Percentiles rank a stretch among this genome's conserved stretches.
Conservation (phyloP, 257 asterid genomes). For the Fraxinus anomala region DNA sequence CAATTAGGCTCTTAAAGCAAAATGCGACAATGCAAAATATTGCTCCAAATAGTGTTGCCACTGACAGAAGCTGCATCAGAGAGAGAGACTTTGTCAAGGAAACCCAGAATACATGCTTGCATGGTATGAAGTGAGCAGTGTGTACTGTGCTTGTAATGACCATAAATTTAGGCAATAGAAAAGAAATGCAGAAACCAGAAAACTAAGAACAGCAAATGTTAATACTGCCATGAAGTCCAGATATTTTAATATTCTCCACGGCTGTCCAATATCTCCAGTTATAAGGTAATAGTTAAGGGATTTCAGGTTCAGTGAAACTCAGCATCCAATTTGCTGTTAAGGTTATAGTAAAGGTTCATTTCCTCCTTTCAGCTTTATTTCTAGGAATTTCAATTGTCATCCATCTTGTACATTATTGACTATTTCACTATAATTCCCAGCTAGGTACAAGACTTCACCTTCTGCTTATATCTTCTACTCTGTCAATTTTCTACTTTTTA, state of each 20-base stretch:
- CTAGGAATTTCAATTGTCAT: background rate
- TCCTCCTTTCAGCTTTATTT: background rate
- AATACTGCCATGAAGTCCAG: too few relatives aligned
- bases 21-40: conserved; percentile 80
- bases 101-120: background rate
- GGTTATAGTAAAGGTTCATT: background rate
- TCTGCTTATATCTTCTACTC: too few relatives aligned
- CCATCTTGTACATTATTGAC: background rate
- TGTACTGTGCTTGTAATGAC: background rate
- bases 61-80: conserved; percentile 70
- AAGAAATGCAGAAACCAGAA: too few relatives aligned
- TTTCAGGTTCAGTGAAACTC: too few relatives aligned
- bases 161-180: too few relatives aligned
- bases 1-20: conserved; percentile 70
- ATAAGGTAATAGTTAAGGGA: background rate
- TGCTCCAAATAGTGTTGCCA: conserved; percentile 66
- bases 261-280: background rate
- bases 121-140: background rate
- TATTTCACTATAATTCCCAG: background rate
- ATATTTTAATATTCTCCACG: background rate
- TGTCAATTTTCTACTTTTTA: too few relatives aligned
- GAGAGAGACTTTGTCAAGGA: background rate
- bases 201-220: too few relatives aligned
- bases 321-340: background rate
- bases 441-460: too few relatives aligned